Base-by-base conservation (phyloP, 768 basidiomycete genomes). In the Cyclocybe cylindracea region DNA sequence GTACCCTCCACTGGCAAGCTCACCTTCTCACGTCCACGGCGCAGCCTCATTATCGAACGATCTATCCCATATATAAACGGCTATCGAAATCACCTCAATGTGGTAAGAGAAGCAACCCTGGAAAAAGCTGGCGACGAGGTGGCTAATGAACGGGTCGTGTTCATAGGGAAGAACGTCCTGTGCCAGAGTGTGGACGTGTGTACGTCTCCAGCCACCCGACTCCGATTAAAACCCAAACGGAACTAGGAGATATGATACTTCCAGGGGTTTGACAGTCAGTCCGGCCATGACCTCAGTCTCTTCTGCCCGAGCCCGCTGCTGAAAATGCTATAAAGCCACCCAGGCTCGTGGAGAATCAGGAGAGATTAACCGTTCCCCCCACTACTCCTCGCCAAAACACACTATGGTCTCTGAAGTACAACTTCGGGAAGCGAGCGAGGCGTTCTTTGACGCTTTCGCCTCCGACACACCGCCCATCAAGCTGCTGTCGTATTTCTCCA, bases 401-500 rank as follows among this genome's bases (percentile, higher is more conserved):
- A 16, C 55, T 38, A 60, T 64, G 46, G 53, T 57, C 29, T 46
- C 63, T 16, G 59, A 61, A 37, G 61, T 66, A 44, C 65, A 73
- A 46, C 63, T 76, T 13, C 62, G 70, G 40, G 60, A 64, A 4
- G 62, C 70, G 2, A 68, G 71, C 11, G 61, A 69, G 39, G 54
- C 65, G 6, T 74, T 76, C 48, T 70, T 78, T 58, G 59, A 62
- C 18, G 76, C 74, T 2, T 65, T 77, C 43, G 60, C 70, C 13
- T 58, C 61, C 32, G 69, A 73, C 47, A 64, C 64, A 5, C 49
- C 71, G 2, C 65, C 74, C 3, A 48, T 66, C 1, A 58, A 64
- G 10, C 65, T 78, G 45, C 65, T 77, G 13, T 36, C 63, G 0
- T 70, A 69, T 54, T 79, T 79, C 54, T 77, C 76, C 2, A 68